Percentiles rank a stretch among this genome's conserved stretches.
Evolutionary conservation across 768 basidiomycete species (phyloP).

Genomic region (Mycena alexandri): DNA sequence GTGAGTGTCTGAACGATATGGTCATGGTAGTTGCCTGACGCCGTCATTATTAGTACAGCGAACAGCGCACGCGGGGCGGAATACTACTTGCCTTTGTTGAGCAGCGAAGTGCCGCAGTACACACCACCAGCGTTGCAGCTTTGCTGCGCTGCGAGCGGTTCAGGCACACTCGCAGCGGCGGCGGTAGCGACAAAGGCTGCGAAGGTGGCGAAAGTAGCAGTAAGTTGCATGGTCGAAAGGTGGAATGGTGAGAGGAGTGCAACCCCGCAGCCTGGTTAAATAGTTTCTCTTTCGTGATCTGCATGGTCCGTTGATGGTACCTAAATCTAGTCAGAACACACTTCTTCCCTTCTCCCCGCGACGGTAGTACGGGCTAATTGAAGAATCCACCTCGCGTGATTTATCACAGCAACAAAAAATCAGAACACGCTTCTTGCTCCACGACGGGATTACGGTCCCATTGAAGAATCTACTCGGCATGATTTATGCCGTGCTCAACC

Average conservation of each 20-base stretch:
- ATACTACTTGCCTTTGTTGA: slow-evolving; percentile 15
- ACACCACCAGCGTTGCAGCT: slow-evolving; percentile 12
- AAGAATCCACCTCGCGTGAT: no score
- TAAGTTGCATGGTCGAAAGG: slow-evolving; percentile 13
- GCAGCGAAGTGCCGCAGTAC: slow-evolving; percentile 12
- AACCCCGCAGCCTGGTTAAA: slow-evolving; percentile 13
- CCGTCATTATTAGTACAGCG: slow-evolving; percentile 8
- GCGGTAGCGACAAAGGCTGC: slow-evolving; percentile 1
- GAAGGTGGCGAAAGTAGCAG: slow-evolving; percentile 6
- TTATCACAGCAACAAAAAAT: no score
- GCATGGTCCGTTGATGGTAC: no score
- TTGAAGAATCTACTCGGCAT: no score
- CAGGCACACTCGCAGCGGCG: slow-evolving; percentile 2
- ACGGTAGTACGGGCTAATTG: no score
- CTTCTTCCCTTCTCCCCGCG: no score
- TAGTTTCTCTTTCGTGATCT: slow-evolving; percentile 7
- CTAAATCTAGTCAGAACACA: no score
- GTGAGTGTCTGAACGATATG: slow-evolving; percentile 5
- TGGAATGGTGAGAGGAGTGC: slow-evolving; percentile 4
- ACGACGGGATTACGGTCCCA: no score
- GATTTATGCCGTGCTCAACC: no score
- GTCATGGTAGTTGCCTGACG: slow-evolving; percentile 7
- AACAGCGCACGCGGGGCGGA: no score
- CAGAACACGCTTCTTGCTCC: no score
- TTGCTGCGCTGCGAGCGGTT: slow-evolving; percentile 10